A percentile compares a stretch with the other conserved stretches of the same genome.
phyloP scores from a whole-genome alignment of 805 yeast genomes.

The Diddensiella transvaalensis region DNA sequence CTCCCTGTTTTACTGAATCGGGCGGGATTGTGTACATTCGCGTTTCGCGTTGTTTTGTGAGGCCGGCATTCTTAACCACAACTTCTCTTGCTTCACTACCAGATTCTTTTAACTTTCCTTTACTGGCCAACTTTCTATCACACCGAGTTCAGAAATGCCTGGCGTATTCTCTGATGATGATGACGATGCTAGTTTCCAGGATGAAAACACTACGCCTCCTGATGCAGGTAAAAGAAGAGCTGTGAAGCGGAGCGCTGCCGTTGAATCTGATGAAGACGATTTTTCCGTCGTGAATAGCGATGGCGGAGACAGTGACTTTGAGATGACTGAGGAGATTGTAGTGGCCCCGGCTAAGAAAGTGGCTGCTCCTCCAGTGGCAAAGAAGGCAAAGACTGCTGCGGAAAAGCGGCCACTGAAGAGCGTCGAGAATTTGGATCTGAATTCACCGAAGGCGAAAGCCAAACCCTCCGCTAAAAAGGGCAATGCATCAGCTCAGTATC shows the following conservation, averaged over 20 bases:
- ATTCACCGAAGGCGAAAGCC: conserved; percentile 4
- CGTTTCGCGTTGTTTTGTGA: no score
- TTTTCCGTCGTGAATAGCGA: conserved; percentile 7
- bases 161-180: background rate
- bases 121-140: no score
- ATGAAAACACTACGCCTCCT: conserved; percentile 20
- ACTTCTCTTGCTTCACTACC: no score
- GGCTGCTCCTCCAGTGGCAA: conserved; percentile 12
- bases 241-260: background rate
- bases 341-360: conserved; percentile 4
- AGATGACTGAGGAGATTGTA: conserved; percentile 12
- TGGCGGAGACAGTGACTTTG: conserved; percentile 20
- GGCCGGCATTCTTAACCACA: no score
- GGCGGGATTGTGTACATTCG: no score
- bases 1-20: no score
- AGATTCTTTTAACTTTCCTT: no score
- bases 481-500: conserved; percentile 71
- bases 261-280: conserved; percentile 8
- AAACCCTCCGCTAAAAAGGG: conserved; percentile 25
- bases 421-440: conserved; percentile 13
- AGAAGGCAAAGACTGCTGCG: conserved; percentile 19
- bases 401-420: conserved; percentile 9
- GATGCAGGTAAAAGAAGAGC: conserved; percentile 1
- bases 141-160: no score
- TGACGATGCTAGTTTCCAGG: conserved; percentile 9